Evolutionary conservation across 805 yeast genomes (phyloP).

Genomic region (Hanseniaspora osmophila): DNA sequence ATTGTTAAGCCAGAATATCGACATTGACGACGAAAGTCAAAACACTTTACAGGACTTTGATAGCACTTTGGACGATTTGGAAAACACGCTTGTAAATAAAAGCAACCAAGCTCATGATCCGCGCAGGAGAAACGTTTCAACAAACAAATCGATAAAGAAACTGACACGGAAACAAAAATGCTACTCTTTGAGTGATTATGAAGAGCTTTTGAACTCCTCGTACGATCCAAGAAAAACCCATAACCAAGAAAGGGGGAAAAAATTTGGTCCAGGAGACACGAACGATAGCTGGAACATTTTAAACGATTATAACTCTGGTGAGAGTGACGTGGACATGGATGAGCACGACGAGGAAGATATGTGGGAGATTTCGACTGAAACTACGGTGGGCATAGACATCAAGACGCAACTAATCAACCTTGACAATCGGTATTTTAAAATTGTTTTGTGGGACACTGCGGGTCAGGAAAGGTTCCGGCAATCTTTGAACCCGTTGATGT

Average conservation of each 20-base stretch:
- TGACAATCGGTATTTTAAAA: constrained; percentile 30
- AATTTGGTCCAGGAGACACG: too few relatives aligned
- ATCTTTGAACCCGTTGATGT: constrained; percentile 29
- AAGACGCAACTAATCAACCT: constrained; percentile 30
- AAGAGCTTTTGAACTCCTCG: constrained; percentile 13
- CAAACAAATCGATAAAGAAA: not conserved
- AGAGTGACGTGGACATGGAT: constrained; percentile 9
- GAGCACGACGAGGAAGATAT: constrained; percentile 19
- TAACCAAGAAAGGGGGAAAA: too few relatives aligned
- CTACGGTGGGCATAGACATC: constrained; percentile 35
- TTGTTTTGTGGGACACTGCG: constrained; percentile 37
- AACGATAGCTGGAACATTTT: not conserved
- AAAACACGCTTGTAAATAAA: not conserved
- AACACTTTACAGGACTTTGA: not conserved
- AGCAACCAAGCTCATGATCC: constrained; percentile 1
- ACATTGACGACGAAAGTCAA: not conserved
- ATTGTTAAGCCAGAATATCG: not conserved
- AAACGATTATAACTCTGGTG: not conserved
- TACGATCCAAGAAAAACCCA: not conserved
- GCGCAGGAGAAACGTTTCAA: constrained; percentile 2
- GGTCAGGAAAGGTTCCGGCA: constrained; percentile 37
- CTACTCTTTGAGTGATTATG: constrained; percentile 22
- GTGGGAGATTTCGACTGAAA: constrained; percentile 19
- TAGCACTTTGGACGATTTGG: too few relatives aligned
- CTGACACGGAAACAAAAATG: constrained; percentile 8